These are phyloP conservation scores for Arxiozyma slooffiae DNA, from an alignment of 1,139 yeast species.

Conservation along the genomic window DNA sequence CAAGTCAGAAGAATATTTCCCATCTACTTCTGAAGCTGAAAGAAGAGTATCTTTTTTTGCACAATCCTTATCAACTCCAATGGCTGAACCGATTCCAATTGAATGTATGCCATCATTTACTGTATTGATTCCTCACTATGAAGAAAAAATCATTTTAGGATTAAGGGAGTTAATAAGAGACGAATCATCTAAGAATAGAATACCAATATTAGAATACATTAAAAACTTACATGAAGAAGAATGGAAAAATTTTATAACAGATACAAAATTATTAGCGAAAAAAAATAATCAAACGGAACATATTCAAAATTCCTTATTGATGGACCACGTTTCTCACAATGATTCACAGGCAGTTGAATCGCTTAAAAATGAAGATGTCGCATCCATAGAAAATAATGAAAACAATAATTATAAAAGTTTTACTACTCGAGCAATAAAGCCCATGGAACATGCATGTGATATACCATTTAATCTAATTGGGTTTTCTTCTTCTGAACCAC, in stretches of 20 bases:
- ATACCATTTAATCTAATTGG: slow-evolving; percentile 67
- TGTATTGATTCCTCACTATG: slow-evolving; percentile 76
- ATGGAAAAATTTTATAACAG: slow-evolving; percentile 69
- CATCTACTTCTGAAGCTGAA: slow-evolving; percentile 69
- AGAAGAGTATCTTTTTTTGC: slow-evolving; percentile 81
- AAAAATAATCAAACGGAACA: not conserved
- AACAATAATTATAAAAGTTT: slow-evolving; percentile 5
- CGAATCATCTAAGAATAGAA: slow-evolving; percentile 45
- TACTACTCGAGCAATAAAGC: not conserved
- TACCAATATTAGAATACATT: slow-evolving; percentile 64
- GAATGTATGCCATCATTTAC: slow-evolving; percentile 76
- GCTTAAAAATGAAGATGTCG: not conserved
- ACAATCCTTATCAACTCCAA: slow-evolving; percentile 69
- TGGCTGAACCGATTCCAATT: slow-evolving; percentile 63
- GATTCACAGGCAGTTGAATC: not conserved
- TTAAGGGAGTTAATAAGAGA: slow-evolving; percentile 62
- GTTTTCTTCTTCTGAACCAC: slow-evolving; percentile 53
- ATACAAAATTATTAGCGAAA: slow-evolving; percentile 41
- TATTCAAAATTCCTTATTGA: not conserved
- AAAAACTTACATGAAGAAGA: slow-evolving; percentile 60
- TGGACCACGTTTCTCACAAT: not conserved
- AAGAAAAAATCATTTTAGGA: slow-evolving; percentile 60
- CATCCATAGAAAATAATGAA: not conserved
- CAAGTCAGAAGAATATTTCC: slow-evolving; percentile 49
- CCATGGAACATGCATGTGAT: slow-evolving; percentile 38